Percentiles rank a stretch among this genome's conserved stretches.
Evolutionary conservation across 768 basidiomycete species (phyloP).

Genomic region (Kockovaella imperatae): DNA sequence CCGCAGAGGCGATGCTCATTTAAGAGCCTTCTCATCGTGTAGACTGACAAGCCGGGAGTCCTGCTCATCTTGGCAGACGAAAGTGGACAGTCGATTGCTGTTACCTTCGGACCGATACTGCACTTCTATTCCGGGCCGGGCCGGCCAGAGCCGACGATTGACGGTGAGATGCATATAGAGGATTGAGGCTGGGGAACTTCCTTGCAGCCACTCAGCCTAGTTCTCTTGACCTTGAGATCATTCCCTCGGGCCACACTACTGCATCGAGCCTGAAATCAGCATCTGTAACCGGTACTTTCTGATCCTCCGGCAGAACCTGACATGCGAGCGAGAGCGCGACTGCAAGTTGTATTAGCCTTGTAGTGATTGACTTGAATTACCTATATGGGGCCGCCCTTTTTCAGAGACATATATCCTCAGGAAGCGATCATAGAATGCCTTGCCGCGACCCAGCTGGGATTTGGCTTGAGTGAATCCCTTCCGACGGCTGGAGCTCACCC

Average conservation of each 20-base stretch:
- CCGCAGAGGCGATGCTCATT: too few species aligned
- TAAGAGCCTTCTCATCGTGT: too few species aligned
- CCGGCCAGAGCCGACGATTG: too few species aligned
- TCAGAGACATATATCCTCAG: slow-evolving; percentile 15
- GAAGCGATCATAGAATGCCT: slow-evolving; percentile 37
- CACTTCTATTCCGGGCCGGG: too few species aligned
- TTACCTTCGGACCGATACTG: too few species aligned
- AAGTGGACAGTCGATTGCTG: too few species aligned
- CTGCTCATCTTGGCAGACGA: too few species aligned
- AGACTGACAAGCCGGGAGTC: too few species aligned
- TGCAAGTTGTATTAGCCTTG: not conserved
- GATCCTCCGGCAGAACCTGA: slow-evolving; percentile 18
- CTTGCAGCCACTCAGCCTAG: too few species aligned
- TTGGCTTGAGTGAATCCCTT: not conserved
- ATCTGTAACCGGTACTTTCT: slow-evolving; percentile 27
- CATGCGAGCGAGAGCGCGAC: slow-evolving; percentile 30
- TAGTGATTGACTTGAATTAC: slow-evolving; percentile 8
- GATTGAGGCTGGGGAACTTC: too few species aligned
- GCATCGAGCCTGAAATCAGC: slow-evolving; percentile 29
- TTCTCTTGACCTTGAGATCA: slow-evolving; percentile 22
- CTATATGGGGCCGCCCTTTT: slow-evolving; percentile 16
- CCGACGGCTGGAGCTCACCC: slow-evolving; percentile 14
- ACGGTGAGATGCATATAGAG: too few species aligned
- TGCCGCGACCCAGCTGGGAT: slow-evolving; percentile 33
- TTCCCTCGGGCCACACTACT: slow-evolving; percentile 24